A percentile compares a stretch with the other conserved stretches of the same genome.
phyloP scores from a whole-genome alignment of 2,329 filamentous ascomycete genomes.

The Nothophaeocryptopus gaeumannii region DNA sequence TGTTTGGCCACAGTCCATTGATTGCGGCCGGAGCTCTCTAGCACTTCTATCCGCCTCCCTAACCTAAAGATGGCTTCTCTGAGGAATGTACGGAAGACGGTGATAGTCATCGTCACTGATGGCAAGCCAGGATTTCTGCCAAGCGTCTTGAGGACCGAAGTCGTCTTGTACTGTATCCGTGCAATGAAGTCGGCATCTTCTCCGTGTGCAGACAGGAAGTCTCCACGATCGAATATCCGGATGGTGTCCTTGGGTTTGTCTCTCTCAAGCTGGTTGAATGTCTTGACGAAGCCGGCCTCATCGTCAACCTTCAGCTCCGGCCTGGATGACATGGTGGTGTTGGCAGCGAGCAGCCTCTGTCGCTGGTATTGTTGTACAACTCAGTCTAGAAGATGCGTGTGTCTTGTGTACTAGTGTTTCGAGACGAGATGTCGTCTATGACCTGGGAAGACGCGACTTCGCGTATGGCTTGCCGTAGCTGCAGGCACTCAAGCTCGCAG shows the following conservation, averaged over 20 bases:
- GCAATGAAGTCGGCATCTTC: conserved; percentile 82
- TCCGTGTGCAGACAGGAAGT: conserved; percentile 94
- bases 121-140: conserved; percentile 80
- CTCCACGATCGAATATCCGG: conserved; percentile 87
- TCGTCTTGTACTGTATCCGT: conserved; percentile 88
- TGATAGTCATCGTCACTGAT: conserved; percentile 92
- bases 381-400: too few relatives aligned
- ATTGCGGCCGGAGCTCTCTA: conserved; percentile 73
- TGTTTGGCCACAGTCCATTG: conserved; percentile 88
- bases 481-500: too few relatives aligned
- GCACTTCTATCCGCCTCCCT: conserved; percentile 88
- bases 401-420: too few relatives aligned
- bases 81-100: conserved; percentile 92
- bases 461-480: too few relatives aligned
- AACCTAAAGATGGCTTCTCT: conserved; percentile 89
- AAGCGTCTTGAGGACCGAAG: conserved; percentile 86
- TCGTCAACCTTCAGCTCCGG: conserved; percentile 76
- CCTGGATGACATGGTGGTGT: conserved; percentile 49
- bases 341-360: not conserved
- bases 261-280: conserved; percentile 80
- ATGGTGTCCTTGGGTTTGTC: conserved; percentile 74
- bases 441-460: too few relatives aligned
- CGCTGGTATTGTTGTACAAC: too few relatives aligned
- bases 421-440: conserved; percentile 10
- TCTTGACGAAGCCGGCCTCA: conserved; percentile 93